phyloP scores from a whole-genome alignment of 305 asterid genomes.

The Rubia occidens region DNA sequence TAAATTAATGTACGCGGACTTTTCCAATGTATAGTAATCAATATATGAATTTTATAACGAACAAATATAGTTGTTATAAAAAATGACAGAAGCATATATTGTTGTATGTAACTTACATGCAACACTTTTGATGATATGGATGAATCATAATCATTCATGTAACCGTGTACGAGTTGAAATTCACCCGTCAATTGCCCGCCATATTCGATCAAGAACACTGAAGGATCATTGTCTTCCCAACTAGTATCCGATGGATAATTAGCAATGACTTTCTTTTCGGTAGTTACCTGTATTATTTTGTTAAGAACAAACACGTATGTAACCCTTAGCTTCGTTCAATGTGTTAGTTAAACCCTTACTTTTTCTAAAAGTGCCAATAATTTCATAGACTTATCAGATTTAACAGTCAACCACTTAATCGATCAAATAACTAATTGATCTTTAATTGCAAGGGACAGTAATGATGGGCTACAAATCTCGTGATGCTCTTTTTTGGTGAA shows the following conservation, averaged over 20 bases:
- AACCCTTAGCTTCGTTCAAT: too few species aligned
- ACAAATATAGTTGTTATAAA: neutral
- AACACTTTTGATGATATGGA: conserved; percentile 34
- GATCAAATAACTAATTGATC: too few species aligned
- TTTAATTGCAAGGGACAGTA: too few species aligned
- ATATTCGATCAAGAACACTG: conserved; percentile 38
- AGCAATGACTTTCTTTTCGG: neutral
- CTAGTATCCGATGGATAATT: conserved; percentile 11
- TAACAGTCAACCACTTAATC: too few species aligned
- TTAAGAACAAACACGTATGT: too few species aligned
- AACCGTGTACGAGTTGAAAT: conserved; percentile 57
- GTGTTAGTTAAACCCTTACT: too few species aligned
- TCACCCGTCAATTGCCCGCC: conserved; percentile 41
- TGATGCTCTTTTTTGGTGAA: too few species aligned
- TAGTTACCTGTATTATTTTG: neutral
- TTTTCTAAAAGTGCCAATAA: too few species aligned
- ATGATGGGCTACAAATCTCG: too few species aligned
- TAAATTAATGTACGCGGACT: too few species aligned
- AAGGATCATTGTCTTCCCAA: conserved; percentile 62
- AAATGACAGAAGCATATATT: neutral
- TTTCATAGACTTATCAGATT: too few species aligned
- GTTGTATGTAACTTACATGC: conserved; percentile 28
- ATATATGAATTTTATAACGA: neutral
- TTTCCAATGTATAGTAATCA: too few species aligned
- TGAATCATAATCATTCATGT: conserved; percentile 71